Percentiles rank a stretch among this genome's conserved stretches.
These are phyloP conservation scores for Dipodascus geniculatus DNA, from an alignment of 805 yeast species.

Conservation along the genomic window DNA sequence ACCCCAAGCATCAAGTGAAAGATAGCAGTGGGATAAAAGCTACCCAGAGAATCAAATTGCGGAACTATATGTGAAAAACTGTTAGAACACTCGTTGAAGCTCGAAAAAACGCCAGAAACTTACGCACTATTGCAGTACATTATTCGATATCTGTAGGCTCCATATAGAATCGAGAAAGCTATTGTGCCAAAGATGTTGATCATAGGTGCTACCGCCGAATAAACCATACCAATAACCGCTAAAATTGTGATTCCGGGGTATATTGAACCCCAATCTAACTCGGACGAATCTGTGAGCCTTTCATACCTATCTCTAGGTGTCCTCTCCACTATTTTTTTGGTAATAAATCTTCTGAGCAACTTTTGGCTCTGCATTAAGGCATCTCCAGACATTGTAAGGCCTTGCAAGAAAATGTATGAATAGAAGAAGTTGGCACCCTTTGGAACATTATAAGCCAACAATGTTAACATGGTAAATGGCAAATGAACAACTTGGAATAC, in stretches of 20 bases:
- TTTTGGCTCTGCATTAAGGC: conserved; percentile 50
- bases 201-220: conserved; percentile 69
- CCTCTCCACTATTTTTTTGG: conserved; percentile 29
- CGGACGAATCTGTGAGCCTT: conserved; percentile 33
- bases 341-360: conserved; percentile 31
- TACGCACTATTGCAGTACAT: conserved; percentile 53
- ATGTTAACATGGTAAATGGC: conserved; percentile 60
- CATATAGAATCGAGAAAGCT: conserved; percentile 42
- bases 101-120: background rate
- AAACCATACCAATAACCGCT: conserved; percentile 68
- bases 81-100: background rate
- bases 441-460: conserved; percentile 70
- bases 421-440: conserved; percentile 80
- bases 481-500: conserved; percentile 49
- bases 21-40: conserved; percentile 60
- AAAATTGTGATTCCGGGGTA: conserved; percentile 70
- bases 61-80: conserved; percentile 11
- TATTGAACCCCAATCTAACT: conserved; percentile 63
- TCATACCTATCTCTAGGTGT: conserved; percentile 52
- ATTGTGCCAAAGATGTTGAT: conserved; percentile 50
- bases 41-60: conserved; percentile 34
- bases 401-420: conserved; percentile 63
- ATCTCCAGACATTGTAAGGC: conserved; percentile 64
- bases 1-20: conserved; percentile 71
- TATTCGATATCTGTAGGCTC: conserved; percentile 62